Percentiles rank a stretch among this genome's conserved stretches.
Evolutionary conservation across 2,329 filamentous ascomycete genomes (phyloP).

Genomic region (Aspergillus alliaceus): DNA sequence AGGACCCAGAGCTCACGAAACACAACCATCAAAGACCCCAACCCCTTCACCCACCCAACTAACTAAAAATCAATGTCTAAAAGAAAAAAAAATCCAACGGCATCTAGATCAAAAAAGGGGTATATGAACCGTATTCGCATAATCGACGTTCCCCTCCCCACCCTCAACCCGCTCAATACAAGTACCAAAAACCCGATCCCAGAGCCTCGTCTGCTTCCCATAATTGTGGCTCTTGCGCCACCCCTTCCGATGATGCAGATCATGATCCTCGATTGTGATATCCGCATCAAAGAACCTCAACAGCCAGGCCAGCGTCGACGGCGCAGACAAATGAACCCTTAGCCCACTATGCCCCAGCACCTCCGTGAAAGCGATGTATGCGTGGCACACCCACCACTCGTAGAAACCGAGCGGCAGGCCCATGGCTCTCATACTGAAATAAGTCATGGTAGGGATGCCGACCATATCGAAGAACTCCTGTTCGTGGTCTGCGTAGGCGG

Average conservation of each 20-base stretch:
- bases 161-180: slow-evolving; percentile 5
- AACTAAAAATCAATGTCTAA: too few species aligned
- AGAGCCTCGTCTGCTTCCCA: slow-evolving; percentile 11
- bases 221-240: slow-evolving; percentile 13
- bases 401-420: slow-evolving; percentile 13
- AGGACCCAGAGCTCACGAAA: neutral
- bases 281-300: slow-evolving; percentile 1
- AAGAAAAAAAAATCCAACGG: neutral
- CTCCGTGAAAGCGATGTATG: slow-evolving; percentile 9
- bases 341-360: slow-evolving; percentile 12
- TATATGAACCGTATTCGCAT: slow-evolving; percentile 5
- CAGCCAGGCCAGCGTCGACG: slow-evolving; percentile 4
- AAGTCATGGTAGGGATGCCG: slow-evolving; percentile 7
- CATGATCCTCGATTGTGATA: slow-evolving; percentile 10
- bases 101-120: slow-evolving; percentile 8
- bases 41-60: too few species aligned
- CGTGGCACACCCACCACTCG: slow-evolving; percentile 14
- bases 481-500: slow-evolving; percentile 11
- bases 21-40: neutral
- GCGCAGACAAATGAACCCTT: slow-evolving; percentile 4
- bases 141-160: slow-evolving; percentile 6
- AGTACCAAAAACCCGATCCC: slow-evolving; percentile 11
- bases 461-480: slow-evolving; percentile 14
- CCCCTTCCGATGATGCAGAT: slow-evolving; percentile 8
- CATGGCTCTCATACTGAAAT: neutral